Evolutionary conservation across 2,329 filamentous ascomycete genomes (phyloP), one percentile per base, ranked within the genome.

Genomic region (Fusarium sp.): DNA sequence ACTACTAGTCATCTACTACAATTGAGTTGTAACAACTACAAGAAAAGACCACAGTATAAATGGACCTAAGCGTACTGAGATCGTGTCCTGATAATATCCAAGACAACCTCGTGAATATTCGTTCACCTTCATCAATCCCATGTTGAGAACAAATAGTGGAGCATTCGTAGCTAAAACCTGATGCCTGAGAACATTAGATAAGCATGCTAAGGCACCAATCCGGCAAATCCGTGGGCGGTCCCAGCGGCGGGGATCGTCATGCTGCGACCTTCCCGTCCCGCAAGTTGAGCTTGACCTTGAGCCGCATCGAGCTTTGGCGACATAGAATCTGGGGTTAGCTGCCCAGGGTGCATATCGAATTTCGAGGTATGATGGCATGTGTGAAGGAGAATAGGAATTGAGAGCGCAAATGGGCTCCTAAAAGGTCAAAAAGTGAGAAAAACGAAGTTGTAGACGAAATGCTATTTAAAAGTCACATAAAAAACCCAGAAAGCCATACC

Each of bases 271-370:
- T 58, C 53, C 75, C 74, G 76, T 74, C 75, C 75, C 75, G 22
- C 22, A 24, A 24, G 22, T 24, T 76, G 63, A 72, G 66, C 69
- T 75, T 69, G 67, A 71, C 52, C 51, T 68, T 72, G 71, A 72
- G 73, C 71, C 72, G 70, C 67, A 67, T 76, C 66, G 69, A 74
- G 69, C 66, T 73, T 71, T 73, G 66, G 68, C 66, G 68, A 57
- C 57, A 70, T 66, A 62, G 54, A 72, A 71, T 69, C 68, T 65
- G 60, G 52, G 72, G 69, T 31, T 31, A 31, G 66, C 65, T 57
- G 73, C 63, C 68, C 69, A 44, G 66, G 65, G 61, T 57, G 15
- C 40, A 69, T 45, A 54, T 65, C 34, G 50, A 63, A 53, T 62
- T 53, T 55, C 31, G 44, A 68, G 50, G 38, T 33, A 15, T 31